Conservation (phyloP, 805 yeast species). For the Nakazawaea wickerhamii region DNA sequence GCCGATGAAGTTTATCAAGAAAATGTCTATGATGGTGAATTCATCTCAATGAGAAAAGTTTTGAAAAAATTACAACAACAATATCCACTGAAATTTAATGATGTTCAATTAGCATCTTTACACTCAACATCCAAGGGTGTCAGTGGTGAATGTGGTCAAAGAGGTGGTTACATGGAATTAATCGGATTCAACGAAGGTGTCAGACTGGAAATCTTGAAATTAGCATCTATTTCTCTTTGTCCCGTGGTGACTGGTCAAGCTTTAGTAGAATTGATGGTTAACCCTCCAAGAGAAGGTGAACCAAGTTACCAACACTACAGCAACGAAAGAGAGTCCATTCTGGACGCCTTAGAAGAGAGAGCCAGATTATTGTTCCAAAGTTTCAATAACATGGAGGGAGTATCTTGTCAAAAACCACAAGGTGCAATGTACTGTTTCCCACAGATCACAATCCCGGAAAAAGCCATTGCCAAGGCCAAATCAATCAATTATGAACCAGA, state of each 20-base stretch:
- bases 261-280: constrained; percentile 84
- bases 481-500: constrained; percentile 60
- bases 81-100: constrained; percentile 49
- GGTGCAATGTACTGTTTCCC: constrained; percentile 99
- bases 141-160: constrained; percentile 98
- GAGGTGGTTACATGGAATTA: constrained; percentile 98
- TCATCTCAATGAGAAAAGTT: constrained; percentile 79
- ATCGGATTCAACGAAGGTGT: constrained; percentile 74
- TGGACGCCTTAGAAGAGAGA: constrained; percentile 54
- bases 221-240: constrained; percentile 88
- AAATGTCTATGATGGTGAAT: constrained; percentile 76
- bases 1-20: constrained; percentile 99
- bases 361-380: constrained; percentile 63
- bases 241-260: constrained; percentile 96
- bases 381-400: constrained; percentile 73
- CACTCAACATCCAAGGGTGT: constrained; percentile 99
- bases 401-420: constrained; percentile 81
- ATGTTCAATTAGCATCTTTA: constrained; percentile 85
- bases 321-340: constrained; percentile 58
- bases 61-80: constrained; percentile 54
- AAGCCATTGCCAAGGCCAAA: constrained; percentile 58
- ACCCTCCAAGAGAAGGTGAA: constrained; percentile 81
- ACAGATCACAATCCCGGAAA: constrained; percentile 54
- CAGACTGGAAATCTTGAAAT: constrained; percentile 65
- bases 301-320: constrained; percentile 65